Percentiles rank a stretch among this genome's conserved stretches.
Evolutionary conservation across 495 filamentous ascomycete species (phyloP).

Genomic region (Daldinia bambusicola): DNA sequence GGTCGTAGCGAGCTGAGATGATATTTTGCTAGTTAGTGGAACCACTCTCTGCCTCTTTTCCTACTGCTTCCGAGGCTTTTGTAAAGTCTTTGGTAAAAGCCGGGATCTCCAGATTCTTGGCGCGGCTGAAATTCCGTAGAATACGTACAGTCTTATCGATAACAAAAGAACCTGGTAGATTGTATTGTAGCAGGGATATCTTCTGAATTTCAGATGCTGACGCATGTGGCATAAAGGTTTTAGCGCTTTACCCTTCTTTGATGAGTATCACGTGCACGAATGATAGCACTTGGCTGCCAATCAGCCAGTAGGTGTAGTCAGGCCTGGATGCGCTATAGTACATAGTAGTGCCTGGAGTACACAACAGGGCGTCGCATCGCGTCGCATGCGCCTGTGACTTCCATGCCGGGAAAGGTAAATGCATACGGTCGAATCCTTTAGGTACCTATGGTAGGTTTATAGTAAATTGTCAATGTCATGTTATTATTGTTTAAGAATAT

Average conservation of each 20-base stretch:
- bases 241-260: constrained; percentile 4
- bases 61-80: constrained; percentile 9
- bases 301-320: no score
- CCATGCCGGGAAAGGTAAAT: background rate
- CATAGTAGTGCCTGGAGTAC: background rate
- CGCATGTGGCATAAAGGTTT: constrained; percentile 11
- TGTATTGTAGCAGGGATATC: no score
- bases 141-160: constrained; percentile 13
- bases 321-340: no score
- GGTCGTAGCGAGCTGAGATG: background rate
- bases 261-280: constrained; percentile 30
- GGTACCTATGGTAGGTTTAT: background rate
- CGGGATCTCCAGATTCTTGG: constrained; percentile 20
- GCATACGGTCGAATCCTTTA: background rate
- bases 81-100: constrained; percentile 12
- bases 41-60: no score
- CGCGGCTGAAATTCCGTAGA: constrained; percentile 6
- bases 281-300: no score
- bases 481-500: background rate
- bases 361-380: constrained; percentile 12
- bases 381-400: constrained; percentile 26
- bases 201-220: background rate
- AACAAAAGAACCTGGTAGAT: background rate
- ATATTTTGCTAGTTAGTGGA: background rate
- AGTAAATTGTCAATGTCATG: constrained; percentile 1